Conservation (phyloP, 2,329 filamentous ascomycete genomes). For the Fusarium sp. region DNA sequence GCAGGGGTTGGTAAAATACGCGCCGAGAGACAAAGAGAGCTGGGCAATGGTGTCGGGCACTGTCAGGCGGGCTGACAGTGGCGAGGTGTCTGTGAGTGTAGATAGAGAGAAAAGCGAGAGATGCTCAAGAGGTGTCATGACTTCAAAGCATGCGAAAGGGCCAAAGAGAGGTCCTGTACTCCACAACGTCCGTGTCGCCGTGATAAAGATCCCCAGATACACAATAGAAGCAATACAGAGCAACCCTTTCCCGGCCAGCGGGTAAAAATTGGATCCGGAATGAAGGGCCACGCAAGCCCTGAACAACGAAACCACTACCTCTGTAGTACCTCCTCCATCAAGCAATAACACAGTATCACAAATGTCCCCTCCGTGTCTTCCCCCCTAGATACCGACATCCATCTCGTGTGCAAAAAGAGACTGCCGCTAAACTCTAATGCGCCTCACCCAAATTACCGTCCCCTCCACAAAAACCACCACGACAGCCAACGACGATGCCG, state of each 20-base stretch:
- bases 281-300: slow-evolving; percentile 33
- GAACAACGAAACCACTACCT: slow-evolving; percentile 3
- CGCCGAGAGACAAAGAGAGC: slow-evolving; percentile 1
- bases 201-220: neutral
- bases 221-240: neutral
- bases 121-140: neutral
- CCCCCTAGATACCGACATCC: neutral
- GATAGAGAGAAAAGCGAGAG: neutral
- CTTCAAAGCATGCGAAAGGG: neutral
- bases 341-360: too few relatives aligned
- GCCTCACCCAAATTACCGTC: slow-evolving; percentile 18
- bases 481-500: slow-evolving; percentile 11
- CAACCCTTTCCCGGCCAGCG: neutral
- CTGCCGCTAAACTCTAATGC: slow-evolving; percentile 43
- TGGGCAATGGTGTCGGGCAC: neutral
- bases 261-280: neutral
- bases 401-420: neutral
- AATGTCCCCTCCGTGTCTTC: neutral
- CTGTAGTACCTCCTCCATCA: neutral
- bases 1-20: slow-evolving; percentile 1
- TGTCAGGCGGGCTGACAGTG: neutral
- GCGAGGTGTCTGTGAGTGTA: neutral
- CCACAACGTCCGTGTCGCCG: neutral
- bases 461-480: slow-evolving; percentile 12
- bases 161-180: neutral